A percentile compares a stretch with the other conserved stretches of the same genome.
Evolutionary conservation across 345 rosid genomes (phyloP).

Genomic region (Carallia brachiata): DNA sequence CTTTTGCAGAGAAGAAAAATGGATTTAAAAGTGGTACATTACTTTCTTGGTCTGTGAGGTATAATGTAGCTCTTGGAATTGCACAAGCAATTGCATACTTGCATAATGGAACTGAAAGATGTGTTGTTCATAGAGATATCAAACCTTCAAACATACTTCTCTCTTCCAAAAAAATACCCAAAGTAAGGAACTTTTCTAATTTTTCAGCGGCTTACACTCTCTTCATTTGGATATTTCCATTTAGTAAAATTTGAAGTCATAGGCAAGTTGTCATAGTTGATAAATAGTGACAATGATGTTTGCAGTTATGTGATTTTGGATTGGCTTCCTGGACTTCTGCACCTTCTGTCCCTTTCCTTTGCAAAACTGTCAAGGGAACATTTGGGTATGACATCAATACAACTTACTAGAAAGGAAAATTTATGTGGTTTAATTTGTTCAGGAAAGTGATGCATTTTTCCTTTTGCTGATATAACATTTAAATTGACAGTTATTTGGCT

Average conservation of each 20-base stretch:
- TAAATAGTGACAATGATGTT: background rate
- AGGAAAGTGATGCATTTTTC: background rate
- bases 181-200: slow-evolving; percentile 36
- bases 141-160: slow-evolving; percentile 94
- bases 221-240: background rate
- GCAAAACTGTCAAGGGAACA: slow-evolving; percentile 98
- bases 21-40: slow-evolving; percentile 38
- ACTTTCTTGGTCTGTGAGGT: slow-evolving; percentile 75
- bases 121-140: slow-evolving; percentile 93
- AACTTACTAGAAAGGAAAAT: background rate
- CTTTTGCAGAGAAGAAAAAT: slow-evolving; percentile 58
- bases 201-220: background rate
- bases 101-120: slow-evolving; percentile 81
- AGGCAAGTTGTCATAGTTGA: slow-evolving; percentile 1
- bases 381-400: slow-evolving; percentile 62
- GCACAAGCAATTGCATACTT: slow-evolving; percentile 77
- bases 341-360: slow-evolving; percentile 83
- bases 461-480: slow-evolving; percentile 8
- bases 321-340: slow-evolving; percentile 95
- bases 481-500: slow-evolving; percentile 66
- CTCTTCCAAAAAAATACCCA: slow-evolving; percentile 76
- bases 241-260: background rate
- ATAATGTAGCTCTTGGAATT: slow-evolving; percentile 75
- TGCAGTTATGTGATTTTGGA: slow-evolving; percentile 93
- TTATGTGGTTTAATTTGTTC: background rate